Percentiles rank a stretch among this genome's conserved stretches.
Evolutionary conservation across 768 basidiomycete species (phyloP).

Genomic region (Mycena polygramma): DNA sequence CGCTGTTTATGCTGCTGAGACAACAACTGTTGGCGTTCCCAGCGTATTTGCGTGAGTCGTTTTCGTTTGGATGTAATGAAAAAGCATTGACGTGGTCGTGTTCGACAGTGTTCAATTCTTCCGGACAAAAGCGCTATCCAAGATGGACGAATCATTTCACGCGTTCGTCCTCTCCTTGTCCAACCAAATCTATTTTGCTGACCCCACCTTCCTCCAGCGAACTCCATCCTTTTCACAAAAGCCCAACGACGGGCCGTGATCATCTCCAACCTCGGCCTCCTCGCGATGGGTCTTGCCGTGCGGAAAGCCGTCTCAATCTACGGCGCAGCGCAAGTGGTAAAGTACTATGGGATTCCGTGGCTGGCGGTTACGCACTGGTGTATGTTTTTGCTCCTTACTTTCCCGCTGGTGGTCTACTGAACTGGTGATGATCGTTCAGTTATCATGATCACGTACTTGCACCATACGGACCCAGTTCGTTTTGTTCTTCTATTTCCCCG

Average conservation of each 20-base stretch:
- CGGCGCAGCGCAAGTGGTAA: slow-evolving; percentile 43
- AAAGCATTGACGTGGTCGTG: too few species aligned
- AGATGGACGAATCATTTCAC: slow-evolving; percentile 59
- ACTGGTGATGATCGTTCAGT: slow-evolving; percentile 35
- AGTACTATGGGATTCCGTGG: slow-evolving; percentile 43
- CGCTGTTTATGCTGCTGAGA: slow-evolving; percentile 53
- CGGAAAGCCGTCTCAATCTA: slow-evolving; percentile 40
- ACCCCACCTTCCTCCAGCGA: slow-evolving; percentile 41
- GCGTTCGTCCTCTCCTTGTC: slow-evolving; percentile 33
- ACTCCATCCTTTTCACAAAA: slow-evolving; percentile 53
- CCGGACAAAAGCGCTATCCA: slow-evolving; percentile 52
- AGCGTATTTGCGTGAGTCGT: slow-evolving; percentile 52
- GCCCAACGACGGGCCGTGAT: slow-evolving; percentile 50
- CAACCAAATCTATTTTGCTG: not conserved
- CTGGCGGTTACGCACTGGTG: slow-evolving; percentile 36
- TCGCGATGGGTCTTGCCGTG: slow-evolving; percentile 43
- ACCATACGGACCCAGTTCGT: slow-evolving; percentile 68
- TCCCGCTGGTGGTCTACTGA: too few species aligned
- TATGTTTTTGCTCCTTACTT: slow-evolving; percentile 1
- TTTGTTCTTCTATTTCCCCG: not conserved
- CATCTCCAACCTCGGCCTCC: slow-evolving; percentile 54
- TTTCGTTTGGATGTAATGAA: slow-evolving; percentile 4
- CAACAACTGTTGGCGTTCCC: slow-evolving; percentile 60
- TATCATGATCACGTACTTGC: slow-evolving; percentile 67
- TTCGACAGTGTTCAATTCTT: slow-evolving; percentile 50